Base-by-base conservation (phyloP, 2,329 filamentous ascomycete genomes). In the Pseudogymnoascus sp. region DNA sequence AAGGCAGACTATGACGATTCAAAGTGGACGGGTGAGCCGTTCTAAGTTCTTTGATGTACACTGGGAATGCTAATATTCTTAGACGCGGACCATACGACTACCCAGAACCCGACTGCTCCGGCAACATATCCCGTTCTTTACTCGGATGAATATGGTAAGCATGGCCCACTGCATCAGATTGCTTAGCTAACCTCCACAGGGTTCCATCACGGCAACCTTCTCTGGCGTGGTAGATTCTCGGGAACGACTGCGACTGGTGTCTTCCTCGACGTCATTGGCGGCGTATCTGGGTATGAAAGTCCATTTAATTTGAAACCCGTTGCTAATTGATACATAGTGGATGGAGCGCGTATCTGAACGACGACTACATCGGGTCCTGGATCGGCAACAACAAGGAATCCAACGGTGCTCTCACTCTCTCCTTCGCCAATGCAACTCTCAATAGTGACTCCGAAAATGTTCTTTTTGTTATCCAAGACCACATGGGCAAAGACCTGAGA, bases 401-500 rank as follows among this genome's bases (percentile, higher is more conserved):
- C 1, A 65, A 69, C 2, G 72, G 74, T 2, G 74, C 72, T 1
- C 66, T 73, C 2, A 75, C 76, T 0, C 74, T 85, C 18, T 77
- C 78, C 0, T 84, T 86, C 67, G 68, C 73, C 41, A 80, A 81
- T 57, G 75, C 75, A 2, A 79, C 77, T 1, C 65, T 82, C 0
- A 70, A 72, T 38, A 64, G 70, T 0, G 71, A 73, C 0, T 68
- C 66, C 0, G 70, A 75, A 0, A 82, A 83, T 61, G 69, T 80
- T 2, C 73, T 85, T 5, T 76, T 84, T n/a, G 71, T 85, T 3
- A 73, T 85, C 22, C 80, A 83, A 70, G 81, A 86, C 66, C 78
- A 85, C 71, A 82, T 80, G 15, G 83, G 83, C 8, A 81, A 86
- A 66, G 82, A 84, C 58, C 75, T 82, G 25, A 78, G 77, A 0